Evolutionary conservation across 1,284 basidiomycete genomes (phyloP).

Genomic region (Microbotryum silenes-acaulis): DNA sequence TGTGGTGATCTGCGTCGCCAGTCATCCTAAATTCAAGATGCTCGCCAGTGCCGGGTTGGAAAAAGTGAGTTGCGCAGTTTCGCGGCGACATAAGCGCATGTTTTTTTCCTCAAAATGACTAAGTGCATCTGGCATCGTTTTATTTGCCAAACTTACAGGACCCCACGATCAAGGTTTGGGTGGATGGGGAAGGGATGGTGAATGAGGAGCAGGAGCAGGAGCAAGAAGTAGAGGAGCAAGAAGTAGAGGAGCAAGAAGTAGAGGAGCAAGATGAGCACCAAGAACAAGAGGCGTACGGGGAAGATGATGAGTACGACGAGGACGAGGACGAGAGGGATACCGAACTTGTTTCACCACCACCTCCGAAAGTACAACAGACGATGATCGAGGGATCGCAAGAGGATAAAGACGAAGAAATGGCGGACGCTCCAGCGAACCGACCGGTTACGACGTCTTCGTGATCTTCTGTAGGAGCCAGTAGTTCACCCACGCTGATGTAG

Average conservation of each 20-base stretch:
- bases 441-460: no score
- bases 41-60: slow-evolving; percentile 26
- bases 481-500: not conserved
- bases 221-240: not conserved
- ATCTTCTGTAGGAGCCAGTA: not conserved
- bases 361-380: no score
- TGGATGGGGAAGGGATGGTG: not conserved
- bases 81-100: no score
- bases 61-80: slow-evolving; percentile 11
- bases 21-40: slow-evolving; percentile 14
- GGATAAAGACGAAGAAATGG: no score
- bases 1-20: slow-evolving; percentile 60
- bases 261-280: not conserved
- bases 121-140: no score
- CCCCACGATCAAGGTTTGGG: slow-evolving; percentile 27
- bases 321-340: no score
- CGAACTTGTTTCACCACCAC: no score
- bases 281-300: not conserved
- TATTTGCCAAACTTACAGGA: slow-evolving; percentile 17
- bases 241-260: not conserved
- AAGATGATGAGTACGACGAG: no score
- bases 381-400: no score
- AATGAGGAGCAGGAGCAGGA: not conserved
- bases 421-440: no score
- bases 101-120: no score